phyloP scores from a whole-genome alignment of 768 basidiomycete species.

The Lentinula edodes region DNA sequence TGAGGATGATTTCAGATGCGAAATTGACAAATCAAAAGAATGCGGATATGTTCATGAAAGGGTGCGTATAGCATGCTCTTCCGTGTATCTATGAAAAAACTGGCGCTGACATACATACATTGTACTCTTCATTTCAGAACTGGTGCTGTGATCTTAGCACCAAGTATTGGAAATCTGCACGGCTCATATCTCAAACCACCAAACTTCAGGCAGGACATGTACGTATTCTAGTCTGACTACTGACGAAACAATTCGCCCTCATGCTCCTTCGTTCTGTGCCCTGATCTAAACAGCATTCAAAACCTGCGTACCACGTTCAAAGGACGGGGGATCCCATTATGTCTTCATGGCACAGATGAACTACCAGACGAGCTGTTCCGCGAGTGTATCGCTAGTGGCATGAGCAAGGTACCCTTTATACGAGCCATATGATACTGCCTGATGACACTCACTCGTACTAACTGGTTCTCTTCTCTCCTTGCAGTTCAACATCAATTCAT shows the following conservation, averaged over 20 bases:
- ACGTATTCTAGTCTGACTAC: conserved; percentile 5
- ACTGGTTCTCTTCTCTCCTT: not conserved
- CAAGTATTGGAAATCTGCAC: conserved; percentile 44
- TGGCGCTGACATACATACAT: not conserved
- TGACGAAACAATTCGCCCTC: not conserved
- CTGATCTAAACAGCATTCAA: conserved; percentile 23
- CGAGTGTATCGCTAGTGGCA: conserved; percentile 40
- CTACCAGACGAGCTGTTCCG: conserved; percentile 38
- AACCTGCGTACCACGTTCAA: conserved; percentile 29
- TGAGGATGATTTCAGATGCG: conserved; percentile 40
- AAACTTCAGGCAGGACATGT: conserved; percentile 42
- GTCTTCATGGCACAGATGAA: conserved; percentile 41
- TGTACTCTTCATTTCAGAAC: conserved; percentile 22
- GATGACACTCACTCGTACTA: no score
- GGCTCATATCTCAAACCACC: conserved; percentile 40
- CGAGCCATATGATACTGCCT: no score
- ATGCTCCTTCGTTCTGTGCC: not conserved
- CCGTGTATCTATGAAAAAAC: not conserved
- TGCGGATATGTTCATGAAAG: conserved; percentile 36
- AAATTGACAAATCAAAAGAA: conserved; percentile 40
- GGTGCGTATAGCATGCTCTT: conserved; percentile 16
- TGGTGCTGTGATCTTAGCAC: conserved; percentile 38
- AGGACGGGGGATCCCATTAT: conserved; percentile 27
- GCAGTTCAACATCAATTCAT: conserved; percentile 38
- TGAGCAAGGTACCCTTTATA: conserved; percentile 29